Evolutionary conservation across 2,329 filamentous ascomycete species (phyloP), one percentile per base, ranked within the genome.

Genomic region (Hysterium pulicare): DNA sequence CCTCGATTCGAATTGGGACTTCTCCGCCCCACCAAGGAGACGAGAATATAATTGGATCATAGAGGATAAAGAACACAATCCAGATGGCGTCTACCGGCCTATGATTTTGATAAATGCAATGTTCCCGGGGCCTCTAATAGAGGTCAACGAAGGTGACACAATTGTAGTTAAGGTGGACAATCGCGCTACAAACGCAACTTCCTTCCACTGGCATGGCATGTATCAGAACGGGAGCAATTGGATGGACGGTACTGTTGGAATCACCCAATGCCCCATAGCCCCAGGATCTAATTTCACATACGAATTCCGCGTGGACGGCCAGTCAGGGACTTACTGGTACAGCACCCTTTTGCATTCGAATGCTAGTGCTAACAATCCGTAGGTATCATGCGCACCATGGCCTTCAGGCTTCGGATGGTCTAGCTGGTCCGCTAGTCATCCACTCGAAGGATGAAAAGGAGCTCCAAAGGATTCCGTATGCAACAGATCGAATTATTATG

Each of bases 301-400:
- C 62, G 78, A 84, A 59, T 87, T 87, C 58, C 83, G 75, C 3
- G 78, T 40, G 6, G 21, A 35, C 13, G 67, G 28, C 75, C 45
- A 48, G 20, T 38, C 82, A 0, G 86, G 86, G 20, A 87, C 85
- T 1, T 90, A 88, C 64, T 90, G 86, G 86, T n/a, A n/a, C n/a
- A n/a, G n/a, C n/a, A n/a, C n/a, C n/a, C n/a, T n/a, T n/a, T n/a
- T n/a, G n/a, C n/a, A n/a, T n/a, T n/a, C n/a, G n/a, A n/a, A n/a
- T n/a, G n/a, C n/a, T n/a, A n/a, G n/a, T n/a, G n/a, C n/a, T n/a
- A n/a, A n/a, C n/a, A n/a, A n/a, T n/a, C n/a, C n/a, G n/a, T n/a
- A n/a, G n/a, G n/a, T 90, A 90, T 52, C 84, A 88, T 59, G 84
- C 81, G 2, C 84, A 88, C 57, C 75, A 76, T 17, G 73, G 74